Base-by-base conservation (phyloP, 2,329 filamentous ascomycete genomes). In the Venturia aucupariae region DNA sequence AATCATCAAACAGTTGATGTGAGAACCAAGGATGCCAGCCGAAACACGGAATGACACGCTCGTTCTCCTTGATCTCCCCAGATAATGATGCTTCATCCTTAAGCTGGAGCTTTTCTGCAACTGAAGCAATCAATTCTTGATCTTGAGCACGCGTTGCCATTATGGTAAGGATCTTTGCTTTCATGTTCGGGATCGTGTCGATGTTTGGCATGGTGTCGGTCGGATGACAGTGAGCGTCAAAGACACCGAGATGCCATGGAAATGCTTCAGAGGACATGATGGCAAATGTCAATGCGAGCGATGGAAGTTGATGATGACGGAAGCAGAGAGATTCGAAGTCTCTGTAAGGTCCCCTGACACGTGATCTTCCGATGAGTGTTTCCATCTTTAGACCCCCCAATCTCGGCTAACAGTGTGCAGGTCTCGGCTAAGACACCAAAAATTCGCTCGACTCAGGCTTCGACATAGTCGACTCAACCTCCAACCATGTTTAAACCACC, bases 21-120 rank as follows among this genome's bases (percentile, higher is more conserved):
- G 89, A 88, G 74, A 92, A 93, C 90, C 90, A 94, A 0, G 90
- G 90, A 72, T 94, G 90, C 89, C 90, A 92, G 24, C 90, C 90
- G 75, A 92, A 93, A n/a, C 86, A 85, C 0, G 90, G 88, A 3
- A 93, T 69, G 32, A 87, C 74, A 65, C 78, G 79, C 66, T 78
- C 76, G 54, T 76, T 68, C 61, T 71, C 66, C 24, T 69, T 64
- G 67, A 71, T 73, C 22, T 69, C 46, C 17, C 74, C 70, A 6
- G 66, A 60, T 24, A 74, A 63, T 35, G 65, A 27, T 15, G 54
- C 41, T 0, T 67, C 24, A 1, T 70, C 71, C n/a, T 55, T 59
- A 15, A 39, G 19, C 42, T 83, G 82, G 69, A 86, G 80, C 17
- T 77, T 70, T 4, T 79, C 76, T 38, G 88, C 86, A 35, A 87